Conservation (phyloP, 805 yeast species). For the Wickerhamiella qilinensis region DNA sequence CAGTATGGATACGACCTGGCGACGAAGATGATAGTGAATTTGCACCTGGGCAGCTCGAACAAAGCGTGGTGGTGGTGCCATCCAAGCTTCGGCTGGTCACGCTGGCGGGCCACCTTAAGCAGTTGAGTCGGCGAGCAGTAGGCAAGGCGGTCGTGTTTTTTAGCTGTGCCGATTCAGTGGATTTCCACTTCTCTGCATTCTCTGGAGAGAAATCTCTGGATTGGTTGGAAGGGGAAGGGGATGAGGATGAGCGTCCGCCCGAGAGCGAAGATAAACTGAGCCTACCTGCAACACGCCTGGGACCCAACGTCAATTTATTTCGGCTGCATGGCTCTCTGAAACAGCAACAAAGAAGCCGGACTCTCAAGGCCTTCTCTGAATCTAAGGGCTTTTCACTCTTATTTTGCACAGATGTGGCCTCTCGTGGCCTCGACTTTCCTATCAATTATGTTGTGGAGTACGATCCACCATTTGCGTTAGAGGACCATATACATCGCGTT, state of each 20-base stretch:
- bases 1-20: conserved; percentile 45
- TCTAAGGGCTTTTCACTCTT: conserved; percentile 36
- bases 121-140: conserved; percentile 19
- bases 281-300: conserved; percentile 37
- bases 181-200: conserved; percentile 71
- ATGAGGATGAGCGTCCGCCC: conserved; percentile 20
- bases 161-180: conserved; percentile 93
- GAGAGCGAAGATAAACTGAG: conserved; percentile 24
- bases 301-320: conserved; percentile 32
- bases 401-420: conserved; percentile 94
- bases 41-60: conserved; percentile 86
- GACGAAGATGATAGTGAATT: conserved; percentile 22
- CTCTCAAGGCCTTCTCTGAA: conserved; percentile 30
- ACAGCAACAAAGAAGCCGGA: conserved; percentile 68
- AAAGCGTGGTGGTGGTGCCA: conserved; percentile 71
- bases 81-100: conserved; percentile 82
- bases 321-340: conserved; percentile 84
- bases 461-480: conserved; percentile 89
- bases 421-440: conserved; percentile 87
- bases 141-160: conserved; percentile 51
- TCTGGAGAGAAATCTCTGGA: conserved; percentile 31
- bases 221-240: conserved; percentile 21
- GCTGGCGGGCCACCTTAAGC: conserved; percentile 47
- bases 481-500: conserved; percentile 89
- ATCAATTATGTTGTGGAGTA: conserved; percentile 77